A percentile compares a stretch with the other conserved stretches of the same genome.
Conservation (phyloP, 768 basidiomycete species). For the Chalciporus piperatus region DNA sequence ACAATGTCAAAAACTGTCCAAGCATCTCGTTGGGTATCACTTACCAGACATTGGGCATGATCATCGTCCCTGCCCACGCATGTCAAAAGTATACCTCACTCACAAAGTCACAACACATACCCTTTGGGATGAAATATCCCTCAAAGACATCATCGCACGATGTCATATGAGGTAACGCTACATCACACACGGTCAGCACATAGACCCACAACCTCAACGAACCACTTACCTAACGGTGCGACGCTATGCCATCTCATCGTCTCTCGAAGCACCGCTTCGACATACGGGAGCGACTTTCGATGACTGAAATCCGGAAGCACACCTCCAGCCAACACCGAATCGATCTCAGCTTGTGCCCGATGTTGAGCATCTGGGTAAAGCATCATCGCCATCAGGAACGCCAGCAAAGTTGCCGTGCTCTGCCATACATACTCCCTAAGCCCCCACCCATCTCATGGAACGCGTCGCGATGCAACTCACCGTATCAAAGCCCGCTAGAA, state of each 20-base stretch:
- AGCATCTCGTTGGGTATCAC: constrained; percentile 1
- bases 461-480: constrained; percentile 7
- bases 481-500: constrained; percentile 28
- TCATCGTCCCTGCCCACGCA: constrained; percentile 19
- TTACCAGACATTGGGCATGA: constrained; percentile 30
- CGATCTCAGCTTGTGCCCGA: constrained; percentile 31
- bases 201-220: not conserved
- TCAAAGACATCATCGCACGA: constrained; percentile 42
- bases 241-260: constrained; percentile 33
- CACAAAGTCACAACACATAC: constrained; percentile 15
- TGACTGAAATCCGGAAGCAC: constrained; percentile 26
- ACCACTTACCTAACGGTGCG: constrained; percentile 25
- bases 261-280: constrained; percentile 31
- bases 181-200: constrained; percentile 6
- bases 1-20: not conserved
- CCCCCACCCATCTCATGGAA: not conserved
- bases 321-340: constrained; percentile 14
- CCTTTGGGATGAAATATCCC: constrained; percentile 39
- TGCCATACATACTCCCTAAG: not conserved
- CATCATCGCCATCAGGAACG: constrained; percentile 30
- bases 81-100: constrained; percentile 2
- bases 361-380: constrained; percentile 30
- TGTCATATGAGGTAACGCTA: constrained; percentile 30
- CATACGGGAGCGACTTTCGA: constrained; percentile 23
- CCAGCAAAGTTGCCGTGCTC: constrained; percentile 21